Base-by-base conservation (phyloP, 129 eudicot genomes). In the Erigeron canadensis region DNA sequence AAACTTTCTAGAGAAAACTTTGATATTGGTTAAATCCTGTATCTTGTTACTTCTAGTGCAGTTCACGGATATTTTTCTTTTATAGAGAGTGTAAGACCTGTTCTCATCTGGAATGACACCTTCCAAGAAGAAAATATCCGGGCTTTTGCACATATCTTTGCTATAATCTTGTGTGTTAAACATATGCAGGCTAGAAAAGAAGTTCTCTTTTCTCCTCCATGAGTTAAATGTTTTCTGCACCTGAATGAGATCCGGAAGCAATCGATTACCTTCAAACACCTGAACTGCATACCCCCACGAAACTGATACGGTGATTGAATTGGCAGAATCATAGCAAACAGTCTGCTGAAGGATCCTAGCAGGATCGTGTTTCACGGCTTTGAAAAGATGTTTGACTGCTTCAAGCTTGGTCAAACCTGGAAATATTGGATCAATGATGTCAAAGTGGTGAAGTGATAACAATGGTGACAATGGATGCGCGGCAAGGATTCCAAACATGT, bases 211-310 rank as follows among this genome's bases (percentile, higher is more conserved):
- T 40, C 88, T 80, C 64, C 76, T 88, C 97, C 90, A 91, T 39
- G 96, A 88, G 37, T 66, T 74, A 77, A 91, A 88, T 10, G 87
- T 82, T 71, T 82, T 84, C 72, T 84, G 85, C 39, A 71, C 68
- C 37, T 74, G 79, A 62, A 86, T 81, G 18, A 88, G 70, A 51
- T 91, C 93, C 6, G 88, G 92, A 73, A 91, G 88, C 39, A 81
- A 84, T 41, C 64, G 68, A 71, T 91, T 88, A 21, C 93, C 93
- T 68, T 91, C 92, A 56, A 86, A 85, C 4, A 91, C 79, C 69
- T 86, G 94, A 82, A 88, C 78, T 17, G 83, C 90, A 58, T 86
- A 88, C 4, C 97, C 97, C 97, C 97, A 91, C 1, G 96, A 81
- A 60, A 88, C 69, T 44, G 93, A 88, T 45, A 88, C 54, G 0